Base-by-base conservation (phyloP, 192 early-diverging fungal genomes). In the Backusella mclennaniae region DNA sequence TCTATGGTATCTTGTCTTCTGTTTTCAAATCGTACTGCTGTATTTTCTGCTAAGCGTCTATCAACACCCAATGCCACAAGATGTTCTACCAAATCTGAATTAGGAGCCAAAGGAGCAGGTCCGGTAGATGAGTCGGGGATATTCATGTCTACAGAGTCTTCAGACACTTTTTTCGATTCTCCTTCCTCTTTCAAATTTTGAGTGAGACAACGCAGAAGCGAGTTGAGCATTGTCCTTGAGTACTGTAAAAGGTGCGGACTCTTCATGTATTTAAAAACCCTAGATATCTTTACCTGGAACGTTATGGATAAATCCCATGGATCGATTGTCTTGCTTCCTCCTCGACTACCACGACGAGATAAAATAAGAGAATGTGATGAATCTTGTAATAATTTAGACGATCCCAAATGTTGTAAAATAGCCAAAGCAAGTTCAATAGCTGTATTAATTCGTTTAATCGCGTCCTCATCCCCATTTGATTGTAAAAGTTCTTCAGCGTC, bases 181-280 rank as follows among this genome's bases (percentile, higher is more conserved):
- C 93, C 93, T 39, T 92, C 91, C 0, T 82, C 92, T 71, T 89
- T 93, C 31, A 97, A 63, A 23, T 95, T 84, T 19, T 93, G 89
- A 6, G 85, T 88, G 8, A 95, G 71, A 46, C 87, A 89, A 15
- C 81, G 85, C 6, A 95, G 79, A 42, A 95, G 80, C 38, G 85
- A 81, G 71, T 86, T 87, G 67, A 93, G 82, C 35, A 93, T 78
- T 68, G 78, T 80, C 26, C 76, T 83, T 3, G 89, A 87, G 35
- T 85, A 87, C 29, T 82, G 80, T 9, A 87, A 73, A 35, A 96
- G 74, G 59, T 88, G 78, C 36, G 87, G 82, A 69, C 90, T 92
- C 41, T 86, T 38, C 92, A 93, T 95, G 26, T 95, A 79, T 4
- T 83, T 79, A 70, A 80, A 72, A 35, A 96, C 82, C 9, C 81